These are phyloP conservation scores for Fusarium pininemorale DNA, from an alignment of 2,329 filamentous ascomycete species.

Conservation along the genomic window DNA sequence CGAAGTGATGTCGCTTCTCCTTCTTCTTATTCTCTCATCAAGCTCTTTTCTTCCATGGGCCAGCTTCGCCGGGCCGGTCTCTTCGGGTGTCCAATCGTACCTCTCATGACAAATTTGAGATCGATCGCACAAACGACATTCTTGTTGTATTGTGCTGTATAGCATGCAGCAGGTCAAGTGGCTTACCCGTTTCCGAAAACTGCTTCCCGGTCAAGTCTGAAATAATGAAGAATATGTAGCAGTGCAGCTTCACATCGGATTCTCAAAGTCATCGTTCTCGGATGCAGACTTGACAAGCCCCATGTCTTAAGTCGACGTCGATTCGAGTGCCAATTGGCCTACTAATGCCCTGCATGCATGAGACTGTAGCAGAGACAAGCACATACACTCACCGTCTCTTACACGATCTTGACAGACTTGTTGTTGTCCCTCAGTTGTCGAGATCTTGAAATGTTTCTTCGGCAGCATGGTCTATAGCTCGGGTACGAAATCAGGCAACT, in stretches of 20 bases:
- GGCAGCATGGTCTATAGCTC: background rate
- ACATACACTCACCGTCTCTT: conserved; percentile 10
- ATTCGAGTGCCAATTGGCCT: background rate
- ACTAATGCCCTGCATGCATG: background rate
- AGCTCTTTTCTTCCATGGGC: background rate
- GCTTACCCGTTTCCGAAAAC: background rate
- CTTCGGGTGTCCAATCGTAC: background rate
- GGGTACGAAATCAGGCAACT: background rate
- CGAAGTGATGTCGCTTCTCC: background rate
- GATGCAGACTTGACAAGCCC: background rate
- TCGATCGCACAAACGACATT: background rate
- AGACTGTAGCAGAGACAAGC: background rate
- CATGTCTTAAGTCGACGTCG: background rate
- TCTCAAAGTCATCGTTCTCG: background rate
- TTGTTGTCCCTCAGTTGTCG: background rate
- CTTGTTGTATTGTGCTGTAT: background rate
- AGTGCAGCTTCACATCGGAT: background rate
- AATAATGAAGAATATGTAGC: background rate
- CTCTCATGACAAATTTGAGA: background rate
- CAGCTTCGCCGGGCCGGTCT: background rate
- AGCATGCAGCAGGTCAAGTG: background rate
- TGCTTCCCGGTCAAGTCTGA: background rate
- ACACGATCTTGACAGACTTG: background rate
- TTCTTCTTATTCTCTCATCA: background rate
- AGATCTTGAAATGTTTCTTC: background rate